phyloP scores from a whole-genome alignment of 2,329 filamentous ascomycete species.

The Colletotrichum noveboracense region DNA sequence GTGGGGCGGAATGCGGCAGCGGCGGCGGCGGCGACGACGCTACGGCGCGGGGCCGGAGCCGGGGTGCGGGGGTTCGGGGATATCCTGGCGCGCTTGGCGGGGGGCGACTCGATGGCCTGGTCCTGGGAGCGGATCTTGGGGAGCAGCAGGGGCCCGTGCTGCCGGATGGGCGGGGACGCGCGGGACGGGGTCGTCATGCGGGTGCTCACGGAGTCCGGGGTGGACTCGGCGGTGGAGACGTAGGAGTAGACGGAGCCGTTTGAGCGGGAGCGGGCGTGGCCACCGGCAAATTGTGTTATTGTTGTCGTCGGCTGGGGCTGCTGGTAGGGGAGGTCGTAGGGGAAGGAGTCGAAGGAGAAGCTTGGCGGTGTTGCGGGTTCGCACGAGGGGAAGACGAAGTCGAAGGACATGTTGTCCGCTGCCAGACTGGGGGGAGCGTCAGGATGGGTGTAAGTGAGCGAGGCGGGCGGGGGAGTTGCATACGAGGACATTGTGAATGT shows the following conservation, averaged over 20 bases:
- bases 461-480: slow-evolving; percentile 18
- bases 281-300: slow-evolving; percentile 33
- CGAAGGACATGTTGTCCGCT: slow-evolving; percentile 65
- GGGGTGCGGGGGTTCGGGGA: slow-evolving; percentile 45
- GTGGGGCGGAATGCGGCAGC: slow-evolving; percentile 44
- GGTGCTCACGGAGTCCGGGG: slow-evolving; percentile 70
- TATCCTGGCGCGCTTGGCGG: slow-evolving; percentile 62
- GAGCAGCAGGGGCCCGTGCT: slow-evolving; percentile 79
- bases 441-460: slow-evolving; percentile 29
- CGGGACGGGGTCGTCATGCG: slow-evolving; percentile 70
- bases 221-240: slow-evolving; percentile 63
- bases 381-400: slow-evolving; percentile 63
- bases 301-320: neutral
- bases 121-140: slow-evolving; percentile 89
- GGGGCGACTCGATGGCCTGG: slow-evolving; percentile 67
- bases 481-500: slow-evolving; percentile 48
- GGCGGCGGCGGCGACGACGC: slow-evolving; percentile 15
- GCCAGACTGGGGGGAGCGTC: slow-evolving; percentile 54
- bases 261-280: slow-evolving; percentile 68
- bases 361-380: slow-evolving; percentile 55
- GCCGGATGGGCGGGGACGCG: slow-evolving; percentile 72
- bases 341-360: slow-evolving; percentile 61
- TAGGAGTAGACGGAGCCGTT: slow-evolving; percentile 72
- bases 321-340: slow-evolving; percentile 59
- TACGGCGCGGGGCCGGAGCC: slow-evolving; percentile 23